Conservation (phyloP, 176 grass and related monocot genomes). For the Cenchrus purpureus region DNA sequence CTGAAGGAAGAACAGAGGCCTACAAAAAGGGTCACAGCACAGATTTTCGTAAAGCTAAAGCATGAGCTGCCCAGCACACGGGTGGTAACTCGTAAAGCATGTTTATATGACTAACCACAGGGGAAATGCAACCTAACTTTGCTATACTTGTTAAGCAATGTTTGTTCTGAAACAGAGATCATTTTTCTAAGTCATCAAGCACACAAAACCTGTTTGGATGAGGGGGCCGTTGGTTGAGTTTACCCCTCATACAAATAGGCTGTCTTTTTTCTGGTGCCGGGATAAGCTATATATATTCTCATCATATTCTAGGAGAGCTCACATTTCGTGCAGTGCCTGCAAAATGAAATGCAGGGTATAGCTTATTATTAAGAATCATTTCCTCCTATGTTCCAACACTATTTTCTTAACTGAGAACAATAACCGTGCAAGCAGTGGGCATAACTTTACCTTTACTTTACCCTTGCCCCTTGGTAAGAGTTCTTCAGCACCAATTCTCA, state of each 20-base stretch:
- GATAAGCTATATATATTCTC: too few relatives aligned
- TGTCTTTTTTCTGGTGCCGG: neutral
- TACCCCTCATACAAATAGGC: neutral
- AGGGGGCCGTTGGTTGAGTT: neutral
- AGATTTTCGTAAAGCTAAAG: neutral
- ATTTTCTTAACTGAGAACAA: conserved; percentile 16
- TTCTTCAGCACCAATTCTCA: conserved; percentile 66
- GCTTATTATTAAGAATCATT: neutral
- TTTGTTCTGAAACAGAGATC: conserved; percentile 3
- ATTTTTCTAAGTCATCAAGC: neutral
- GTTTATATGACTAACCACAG: neutral
- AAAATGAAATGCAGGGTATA: conserved; percentile 29
- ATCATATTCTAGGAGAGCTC: conserved; percentile 15
- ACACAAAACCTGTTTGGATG: conserved; percentile 8
- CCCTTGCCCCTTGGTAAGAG: conserved; percentile 49
- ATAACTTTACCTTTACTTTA: conserved; percentile 34
- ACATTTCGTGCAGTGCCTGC: conserved; percentile 27
- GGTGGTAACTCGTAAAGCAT: neutral
- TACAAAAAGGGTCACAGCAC: too few relatives aligned
- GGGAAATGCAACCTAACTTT: conserved; percentile 2
- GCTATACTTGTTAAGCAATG: conserved; percentile 29
- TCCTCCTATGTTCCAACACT: neutral
- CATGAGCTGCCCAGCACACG: neutral
- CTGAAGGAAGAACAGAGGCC: too few relatives aligned
- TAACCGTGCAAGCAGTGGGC: neutral